These are phyloP conservation scores for Shiraia sp. DNA, from an alignment of 2,329 filamentous ascomycete species.

Conservation along the genomic window DNA sequence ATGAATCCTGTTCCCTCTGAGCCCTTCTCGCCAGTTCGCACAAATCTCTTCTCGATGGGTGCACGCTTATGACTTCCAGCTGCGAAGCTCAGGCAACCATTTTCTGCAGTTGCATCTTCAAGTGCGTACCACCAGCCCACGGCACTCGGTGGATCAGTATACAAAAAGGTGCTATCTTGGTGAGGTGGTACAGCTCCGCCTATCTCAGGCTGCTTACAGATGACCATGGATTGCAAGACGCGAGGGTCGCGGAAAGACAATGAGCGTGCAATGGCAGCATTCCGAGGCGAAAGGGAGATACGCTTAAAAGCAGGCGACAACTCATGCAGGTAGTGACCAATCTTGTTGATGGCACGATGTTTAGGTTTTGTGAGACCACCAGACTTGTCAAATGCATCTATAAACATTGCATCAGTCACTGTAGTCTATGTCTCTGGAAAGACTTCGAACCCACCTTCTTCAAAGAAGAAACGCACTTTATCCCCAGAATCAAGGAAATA, in stretches of 20 bases:
- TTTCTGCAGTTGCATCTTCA: constrained; percentile 83
- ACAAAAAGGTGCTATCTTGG: constrained; percentile 90
- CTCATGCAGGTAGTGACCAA: constrained; percentile 56
- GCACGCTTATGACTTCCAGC: constrained; percentile 79
- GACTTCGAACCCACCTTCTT: constrained; percentile 61
- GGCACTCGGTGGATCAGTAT: constrained; percentile 84
- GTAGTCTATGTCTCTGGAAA: not conserved
- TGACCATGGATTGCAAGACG: constrained; percentile 92
- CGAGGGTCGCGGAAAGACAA: constrained; percentile 78
- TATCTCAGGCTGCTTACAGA: constrained; percentile 97
- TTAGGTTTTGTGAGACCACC: constrained; percentile 77
- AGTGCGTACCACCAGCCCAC: constrained; percentile 98
- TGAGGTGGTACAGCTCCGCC: constrained; percentile 89
- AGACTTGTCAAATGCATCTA: constrained; percentile 72
- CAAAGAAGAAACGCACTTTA: constrained; percentile 96
- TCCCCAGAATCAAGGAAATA: constrained; percentile 92
- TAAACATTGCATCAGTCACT: not conserved
- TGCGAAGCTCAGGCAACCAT: constrained; percentile 87
- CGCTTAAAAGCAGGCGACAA: constrained; percentile 53
- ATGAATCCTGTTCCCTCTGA: constrained; percentile 53
- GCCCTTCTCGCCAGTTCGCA: constrained; percentile 57
- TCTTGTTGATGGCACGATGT: constrained; percentile 77
- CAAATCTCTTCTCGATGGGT: constrained; percentile 73
- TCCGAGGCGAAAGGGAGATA: constrained; percentile 58
- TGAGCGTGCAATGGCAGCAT: constrained; percentile 67